Evolutionary conservation across 805 yeast species (phyloP).

Genomic region (Saccharomycopsis fermentans): DNA sequence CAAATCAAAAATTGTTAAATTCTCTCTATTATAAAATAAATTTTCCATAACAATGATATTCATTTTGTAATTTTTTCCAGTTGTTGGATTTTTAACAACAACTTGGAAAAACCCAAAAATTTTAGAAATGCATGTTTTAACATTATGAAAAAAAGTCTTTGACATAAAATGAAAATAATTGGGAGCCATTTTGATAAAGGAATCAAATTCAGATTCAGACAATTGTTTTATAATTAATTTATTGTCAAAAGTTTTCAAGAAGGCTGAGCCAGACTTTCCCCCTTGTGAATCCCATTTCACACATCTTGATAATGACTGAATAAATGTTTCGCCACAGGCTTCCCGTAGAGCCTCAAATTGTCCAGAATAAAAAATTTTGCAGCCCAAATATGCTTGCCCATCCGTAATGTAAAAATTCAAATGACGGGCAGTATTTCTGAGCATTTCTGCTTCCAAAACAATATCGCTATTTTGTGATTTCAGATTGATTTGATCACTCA

Average conservation of each 20-base stretch:
- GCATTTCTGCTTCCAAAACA: slow-evolving; percentile 55
- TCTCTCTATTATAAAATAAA: slow-evolving; percentile 72
- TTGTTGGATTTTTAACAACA: slow-evolving; percentile 67
- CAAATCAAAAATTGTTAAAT: slow-evolving; percentile 82
- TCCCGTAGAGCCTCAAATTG: slow-evolving; percentile 91
- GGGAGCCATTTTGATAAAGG: slow-evolving; percentile 92
- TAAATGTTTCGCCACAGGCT: slow-evolving; percentile 70
- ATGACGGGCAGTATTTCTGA: slow-evolving; percentile 79
- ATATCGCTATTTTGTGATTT: slow-evolving; percentile 8
- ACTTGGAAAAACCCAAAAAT: slow-evolving; percentile 94
- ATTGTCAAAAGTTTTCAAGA: slow-evolving; percentile 84
- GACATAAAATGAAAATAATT: slow-evolving; percentile 93
- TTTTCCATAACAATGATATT: slow-evolving; percentile 95
- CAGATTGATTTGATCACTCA: background rate
- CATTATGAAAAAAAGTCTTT: slow-evolving; percentile 86
- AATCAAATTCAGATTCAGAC: slow-evolving; percentile 79
- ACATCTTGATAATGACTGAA: slow-evolving; percentile 88
- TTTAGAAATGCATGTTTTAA: slow-evolving; percentile 91
- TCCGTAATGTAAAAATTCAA: slow-evolving; percentile 87
- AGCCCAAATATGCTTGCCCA: slow-evolving; percentile 70
- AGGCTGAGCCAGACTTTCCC: slow-evolving; percentile 93
- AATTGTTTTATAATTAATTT: slow-evolving; percentile 83
- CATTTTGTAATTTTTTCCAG: slow-evolving; percentile 71
- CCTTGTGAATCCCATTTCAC: slow-evolving; percentile 94
- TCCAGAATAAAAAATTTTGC: slow-evolving; percentile 91